These are phyloP conservation scores for Nitzschia sp. DNA, from an alignment of 108 stramenopile genomes.

Conservation along the genomic window DNA sequence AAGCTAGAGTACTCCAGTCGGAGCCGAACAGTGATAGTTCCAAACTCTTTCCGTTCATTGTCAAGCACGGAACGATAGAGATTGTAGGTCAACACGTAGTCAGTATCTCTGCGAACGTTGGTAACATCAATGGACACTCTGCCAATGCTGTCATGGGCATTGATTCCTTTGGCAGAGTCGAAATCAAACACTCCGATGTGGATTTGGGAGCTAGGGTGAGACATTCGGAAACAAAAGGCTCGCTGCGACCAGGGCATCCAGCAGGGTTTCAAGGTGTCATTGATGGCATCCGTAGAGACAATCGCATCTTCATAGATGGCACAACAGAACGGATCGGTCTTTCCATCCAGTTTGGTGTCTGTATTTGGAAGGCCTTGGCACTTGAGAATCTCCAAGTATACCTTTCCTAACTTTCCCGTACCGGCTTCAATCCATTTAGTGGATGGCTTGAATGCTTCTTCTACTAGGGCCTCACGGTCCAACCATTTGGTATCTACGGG, in stretches of 20 bases:
- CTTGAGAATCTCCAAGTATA: constrained; percentile 55
- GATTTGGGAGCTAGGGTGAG: constrained; percentile 54
- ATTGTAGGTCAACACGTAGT: constrained; percentile 54
- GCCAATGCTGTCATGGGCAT: constrained; percentile 47
- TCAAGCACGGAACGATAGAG: constrained; percentile 20
- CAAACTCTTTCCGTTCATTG: constrained; percentile 17
- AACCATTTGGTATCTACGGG: constrained; percentile 56
- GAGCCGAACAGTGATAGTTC: constrained; percentile 37
- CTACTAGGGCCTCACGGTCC: constrained; percentile 44
- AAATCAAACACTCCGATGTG: constrained; percentile 74
- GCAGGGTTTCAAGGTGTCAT: constrained; percentile 54
- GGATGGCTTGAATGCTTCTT: constrained; percentile 49
- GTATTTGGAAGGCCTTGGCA: constrained; percentile 65
- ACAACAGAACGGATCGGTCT: constrained; percentile 65
- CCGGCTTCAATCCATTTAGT: constrained; percentile 65
- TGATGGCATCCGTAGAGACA: constrained; percentile 59
- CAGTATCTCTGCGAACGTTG: constrained; percentile 49
- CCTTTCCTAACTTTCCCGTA: constrained; percentile 56
- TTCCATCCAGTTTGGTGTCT: constrained; percentile 34
- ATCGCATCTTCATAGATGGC: constrained; percentile 65
- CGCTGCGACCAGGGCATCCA: constrained; percentile 70
- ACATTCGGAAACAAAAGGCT: constrained; percentile 58
- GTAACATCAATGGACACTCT: constrained; percentile 55
- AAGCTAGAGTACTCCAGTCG: constrained; percentile 52
- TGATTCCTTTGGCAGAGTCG: constrained; percentile 31